phyloP scores from a whole-genome alignment of 805 yeast species.

The Isabelozyma gotoi region DNA sequence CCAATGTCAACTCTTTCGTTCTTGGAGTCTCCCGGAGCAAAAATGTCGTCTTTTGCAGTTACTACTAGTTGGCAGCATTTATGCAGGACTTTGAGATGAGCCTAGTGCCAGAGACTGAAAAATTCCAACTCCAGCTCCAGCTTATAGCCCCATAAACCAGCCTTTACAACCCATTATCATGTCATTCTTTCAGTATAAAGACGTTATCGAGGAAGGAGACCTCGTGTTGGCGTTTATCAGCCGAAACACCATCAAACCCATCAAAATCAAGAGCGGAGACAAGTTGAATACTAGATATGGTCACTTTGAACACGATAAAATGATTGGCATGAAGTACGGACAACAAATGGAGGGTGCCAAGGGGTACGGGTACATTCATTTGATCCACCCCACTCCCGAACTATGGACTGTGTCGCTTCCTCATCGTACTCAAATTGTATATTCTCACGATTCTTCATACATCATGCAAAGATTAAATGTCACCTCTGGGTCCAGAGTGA shows the following conservation, averaged over 20 bases:
- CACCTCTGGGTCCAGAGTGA: conserved; percentile 70
- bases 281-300: conserved; percentile 86
- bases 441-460: conserved; percentile 92
- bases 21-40: too few relatives aligned
- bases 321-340: conserved; percentile 83
- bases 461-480: conserved; percentile 81
- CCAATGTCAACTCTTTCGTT: too few relatives aligned
- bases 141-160: conserved; percentile 1
- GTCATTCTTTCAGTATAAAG: conserved; percentile 61
- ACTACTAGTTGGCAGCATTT: too few relatives aligned
- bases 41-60: too few relatives aligned
- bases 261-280: conserved; percentile 58
- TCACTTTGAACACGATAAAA: conserved; percentile 74
- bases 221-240: conserved; percentile 84
- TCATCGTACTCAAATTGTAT: conserved; percentile 96
- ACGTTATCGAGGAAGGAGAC: conserved; percentile 79
- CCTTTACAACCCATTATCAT: conserved; percentile 17
- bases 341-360: conserved; percentile 75
- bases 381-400: conserved; percentile 91
- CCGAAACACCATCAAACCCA: conserved; percentile 75
- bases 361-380: conserved; percentile 82
- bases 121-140: background rate
- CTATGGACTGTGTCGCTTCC: conserved; percentile 95
- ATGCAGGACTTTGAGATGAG: conserved; percentile 5
- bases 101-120: background rate